Evolutionary conservation across 2,329 filamentous ascomycete genomes (phyloP).

Genomic region (Diaporthe sp.): DNA sequence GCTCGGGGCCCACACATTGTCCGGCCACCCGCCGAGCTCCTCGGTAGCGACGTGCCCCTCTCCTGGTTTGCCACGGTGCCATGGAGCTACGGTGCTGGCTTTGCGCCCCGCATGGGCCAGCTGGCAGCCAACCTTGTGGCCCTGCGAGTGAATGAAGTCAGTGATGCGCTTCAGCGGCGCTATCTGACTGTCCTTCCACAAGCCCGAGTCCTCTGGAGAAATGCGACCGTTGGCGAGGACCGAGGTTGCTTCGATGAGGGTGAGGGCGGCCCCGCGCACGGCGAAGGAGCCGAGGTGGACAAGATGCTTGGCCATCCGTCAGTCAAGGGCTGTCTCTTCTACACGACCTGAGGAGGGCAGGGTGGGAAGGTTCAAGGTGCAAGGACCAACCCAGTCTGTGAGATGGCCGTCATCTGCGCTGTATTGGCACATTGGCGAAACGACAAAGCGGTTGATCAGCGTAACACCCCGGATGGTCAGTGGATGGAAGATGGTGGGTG

Average conservation of each 20-base stretch:
- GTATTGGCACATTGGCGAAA: constrained; percentile 72
- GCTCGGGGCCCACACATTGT: constrained; percentile 63
- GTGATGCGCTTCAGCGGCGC: constrained; percentile 75
- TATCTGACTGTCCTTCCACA: constrained; percentile 89
- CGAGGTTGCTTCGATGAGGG: constrained; percentile 82
- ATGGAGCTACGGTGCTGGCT: constrained; percentile 70
- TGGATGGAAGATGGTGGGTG: constrained; percentile 67
- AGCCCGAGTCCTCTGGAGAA: constrained; percentile 79
- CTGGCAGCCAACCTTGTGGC: constrained; percentile 82
- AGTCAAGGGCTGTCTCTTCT: neutral
- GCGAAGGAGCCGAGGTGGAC: constrained; percentile 85
- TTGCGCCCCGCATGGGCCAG: constrained; percentile 83
- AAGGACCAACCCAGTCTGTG: constrained; percentile 69
- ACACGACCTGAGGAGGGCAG: neutral
- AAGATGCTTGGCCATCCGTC: constrained; percentile 45
- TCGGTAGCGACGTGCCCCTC: constrained; percentile 64
- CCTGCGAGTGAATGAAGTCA: constrained; percentile 84
- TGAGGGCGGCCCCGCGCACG: constrained; percentile 77
- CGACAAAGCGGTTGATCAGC: constrained; percentile 67
- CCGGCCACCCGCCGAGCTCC: constrained; percentile 65
- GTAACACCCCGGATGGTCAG: constrained; percentile 63
- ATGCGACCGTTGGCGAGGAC: constrained; percentile 84
- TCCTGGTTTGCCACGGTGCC: constrained; percentile 64
- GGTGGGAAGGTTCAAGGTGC: constrained; percentile 55
- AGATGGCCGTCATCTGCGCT: constrained; percentile 72